Base-by-base conservation (phyloP, 2,329 filamentous ascomycete species). In the Westerdykella ornata region DNA sequence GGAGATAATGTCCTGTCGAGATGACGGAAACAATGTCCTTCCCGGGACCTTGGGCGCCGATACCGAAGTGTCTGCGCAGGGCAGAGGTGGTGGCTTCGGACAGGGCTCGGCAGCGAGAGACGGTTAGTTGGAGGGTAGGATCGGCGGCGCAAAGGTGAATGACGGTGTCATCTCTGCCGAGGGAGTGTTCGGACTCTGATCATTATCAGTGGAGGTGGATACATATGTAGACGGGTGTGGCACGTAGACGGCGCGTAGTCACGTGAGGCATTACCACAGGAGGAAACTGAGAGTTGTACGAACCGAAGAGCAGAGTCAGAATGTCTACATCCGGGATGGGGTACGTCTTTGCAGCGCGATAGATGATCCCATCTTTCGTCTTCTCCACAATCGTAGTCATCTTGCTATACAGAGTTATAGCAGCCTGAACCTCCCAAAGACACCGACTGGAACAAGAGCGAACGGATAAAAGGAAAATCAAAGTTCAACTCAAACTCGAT, bases 131-230 rank as follows among this genome's bases (percentile, higher is more conserved):
- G 38, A 73, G 69, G n/a, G 64, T 65, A 0, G 78, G 75, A 37
- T 81, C 67, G 5, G 70, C 68, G 1, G 80, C 79, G 49, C 80
- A 77, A 33, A 71, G 68, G 54, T 82, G 77, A 3, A 83, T 61
- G 2, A 74, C 52, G 0, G 73, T 75, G 38, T 77, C 68, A 35
- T 77, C 72, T 16, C 69, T 59, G 16, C 67, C 58, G 8, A 52
- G 46, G 13, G 54, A 56, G 30, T 65, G 48, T 15, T 62, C 52
- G 1, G 55, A 52, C 35, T 61, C 56, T 63, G 7, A 18, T n/a
- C 42, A 37, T n/a, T 8, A 28, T 16, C 17, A 33, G n/a, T 19
- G 1, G 29, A 38, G 9, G 19, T 19, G 9, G 9, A 9, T n/a
- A 38, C 4, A 17, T 5, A 22, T 19, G 13, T 14, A 29, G 6